phyloP scores from a whole-genome alignment of 768 basidiomycete species.

The Russula sp. region DNA sequence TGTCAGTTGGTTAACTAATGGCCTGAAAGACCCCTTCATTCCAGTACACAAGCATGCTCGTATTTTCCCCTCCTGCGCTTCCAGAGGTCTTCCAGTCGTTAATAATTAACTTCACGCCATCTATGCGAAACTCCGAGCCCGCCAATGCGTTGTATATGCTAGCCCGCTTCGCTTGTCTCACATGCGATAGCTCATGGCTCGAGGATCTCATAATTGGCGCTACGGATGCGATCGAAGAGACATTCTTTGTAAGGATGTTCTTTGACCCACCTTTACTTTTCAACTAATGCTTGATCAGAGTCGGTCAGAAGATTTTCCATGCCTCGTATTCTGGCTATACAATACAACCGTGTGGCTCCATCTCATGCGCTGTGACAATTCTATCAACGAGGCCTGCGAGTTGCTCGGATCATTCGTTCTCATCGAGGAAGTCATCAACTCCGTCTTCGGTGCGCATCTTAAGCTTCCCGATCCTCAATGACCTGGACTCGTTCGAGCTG shows the following conservation, averaged over 20 bases:
- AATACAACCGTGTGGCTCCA: conserved; percentile 89
- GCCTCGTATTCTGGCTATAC: conserved; percentile 90
- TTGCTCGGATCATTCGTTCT: conserved; percentile 77
- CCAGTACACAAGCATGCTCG: conserved; percentile 86
- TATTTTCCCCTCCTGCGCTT: conserved; percentile 76
- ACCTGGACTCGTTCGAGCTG: conserved; percentile 3
- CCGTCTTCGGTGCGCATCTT: conserved; percentile 69
- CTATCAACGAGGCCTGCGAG: conserved; percentile 73
- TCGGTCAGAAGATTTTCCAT: conserved; percentile 77
- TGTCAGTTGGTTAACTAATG: not conserved
- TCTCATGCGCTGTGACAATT: conserved; percentile 78
- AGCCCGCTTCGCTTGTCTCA: conserved; percentile 85
- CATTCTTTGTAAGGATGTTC: conserved; percentile 69
- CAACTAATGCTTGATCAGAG: conserved; percentile 40
- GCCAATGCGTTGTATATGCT: conserved; percentile 89
- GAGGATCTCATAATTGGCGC: conserved; percentile 90
- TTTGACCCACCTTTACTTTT: not conserved
- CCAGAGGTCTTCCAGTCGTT: conserved; percentile 76
- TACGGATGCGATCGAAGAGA: conserved; percentile 86
- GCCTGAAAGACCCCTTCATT: conserved; percentile 54
- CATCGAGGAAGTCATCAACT: conserved; percentile 89
- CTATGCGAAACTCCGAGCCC: conserved; percentile 70
- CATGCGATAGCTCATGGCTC: conserved; percentile 87
- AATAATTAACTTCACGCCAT: conserved; percentile 66
- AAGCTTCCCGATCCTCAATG: not conserved